Conservation (phyloP, 2,329 filamentous ascomycete species). For the Leptodontidium sp. region DNA sequence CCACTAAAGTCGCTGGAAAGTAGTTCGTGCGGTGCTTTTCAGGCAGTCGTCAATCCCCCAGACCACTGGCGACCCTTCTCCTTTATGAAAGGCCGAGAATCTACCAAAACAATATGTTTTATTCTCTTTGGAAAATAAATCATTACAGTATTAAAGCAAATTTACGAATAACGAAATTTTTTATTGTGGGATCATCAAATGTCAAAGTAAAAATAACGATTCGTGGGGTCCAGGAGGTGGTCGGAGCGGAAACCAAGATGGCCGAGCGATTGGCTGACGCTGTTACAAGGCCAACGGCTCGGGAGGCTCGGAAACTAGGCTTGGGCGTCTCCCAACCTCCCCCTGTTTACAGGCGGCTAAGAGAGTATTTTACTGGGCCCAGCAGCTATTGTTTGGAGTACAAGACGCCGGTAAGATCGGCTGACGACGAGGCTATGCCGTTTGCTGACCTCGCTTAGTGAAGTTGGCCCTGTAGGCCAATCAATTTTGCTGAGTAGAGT, state of each 20-base stretch:
- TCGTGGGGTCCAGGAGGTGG: neutral
- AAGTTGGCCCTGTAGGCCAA: conserved; percentile 2
- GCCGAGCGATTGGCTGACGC: conserved; percentile 9
- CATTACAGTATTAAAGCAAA: no score
- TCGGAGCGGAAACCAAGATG: neutral
- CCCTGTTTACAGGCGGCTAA: conserved; percentile 2
- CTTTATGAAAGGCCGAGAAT: no score
- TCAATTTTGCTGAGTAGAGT: conserved; percentile 1
- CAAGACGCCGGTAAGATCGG: neutral
- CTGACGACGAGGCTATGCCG: conserved; percentile 11
- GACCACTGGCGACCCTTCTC: no score
- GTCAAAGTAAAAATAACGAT: neutral
- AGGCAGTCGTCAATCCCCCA: no score
- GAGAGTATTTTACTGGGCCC: conserved; percentile 1
- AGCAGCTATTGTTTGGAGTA: neutral
- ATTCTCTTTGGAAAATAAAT: no score
- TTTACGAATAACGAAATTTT: no score
- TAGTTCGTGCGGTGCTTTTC: no score
- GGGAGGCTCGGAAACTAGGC: conserved; percentile 5
- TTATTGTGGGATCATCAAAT: neutral
- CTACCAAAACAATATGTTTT: no score
- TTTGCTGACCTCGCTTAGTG: conserved; percentile 8
- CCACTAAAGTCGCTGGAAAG: no score
- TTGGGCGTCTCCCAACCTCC: conserved; percentile 6
- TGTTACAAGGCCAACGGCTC: neutral